Conservation (phyloP, 192 early-diverging fungal genomes). For the Chytriomyces sp. region DNA sequence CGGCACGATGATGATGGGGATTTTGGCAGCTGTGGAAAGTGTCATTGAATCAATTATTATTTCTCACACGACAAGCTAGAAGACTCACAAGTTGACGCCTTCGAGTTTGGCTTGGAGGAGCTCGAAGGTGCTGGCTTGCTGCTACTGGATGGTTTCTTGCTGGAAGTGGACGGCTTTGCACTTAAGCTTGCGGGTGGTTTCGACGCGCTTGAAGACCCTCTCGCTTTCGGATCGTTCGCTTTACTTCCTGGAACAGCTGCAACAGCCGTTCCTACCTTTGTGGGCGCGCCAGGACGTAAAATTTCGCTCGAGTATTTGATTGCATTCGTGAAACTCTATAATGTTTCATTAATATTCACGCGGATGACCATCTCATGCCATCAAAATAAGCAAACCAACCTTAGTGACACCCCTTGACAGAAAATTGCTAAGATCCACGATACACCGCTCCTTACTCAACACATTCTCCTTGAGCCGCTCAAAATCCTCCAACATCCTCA, state of each 20-base stretch:
- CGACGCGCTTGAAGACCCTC: not conserved
- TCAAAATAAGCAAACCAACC: not conserved
- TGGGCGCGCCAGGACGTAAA: constrained; percentile 3
- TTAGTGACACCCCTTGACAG: constrained; percentile 22
- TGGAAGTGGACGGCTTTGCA: constrained; percentile 5
- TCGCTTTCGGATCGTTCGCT: constrained; percentile 21
- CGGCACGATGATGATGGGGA: constrained; percentile 95
- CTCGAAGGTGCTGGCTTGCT: not conserved
- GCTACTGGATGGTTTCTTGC: not conserved
- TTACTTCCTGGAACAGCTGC: constrained; percentile 1
- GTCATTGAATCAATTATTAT: not conserved
- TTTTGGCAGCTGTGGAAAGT: constrained; percentile 28
- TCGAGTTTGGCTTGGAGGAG: not conserved
- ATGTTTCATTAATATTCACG: not conserved
- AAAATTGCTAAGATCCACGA: constrained; percentile 22
- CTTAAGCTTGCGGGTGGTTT: not conserved
- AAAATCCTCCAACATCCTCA: not conserved
- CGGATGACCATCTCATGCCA: not conserved
- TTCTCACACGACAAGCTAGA: too few relatives aligned
- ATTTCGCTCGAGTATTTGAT: constrained; percentile 30
- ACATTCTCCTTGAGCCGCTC: constrained; percentile 6
- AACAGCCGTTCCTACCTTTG: not conserved
- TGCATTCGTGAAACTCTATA: constrained; percentile 18
- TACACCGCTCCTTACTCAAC: constrained; percentile 6
- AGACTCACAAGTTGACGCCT: constrained; percentile 13